Base-by-base conservation (phyloP, 2,329 filamentous ascomycete species). In the Trichoderma sp. region DNA sequence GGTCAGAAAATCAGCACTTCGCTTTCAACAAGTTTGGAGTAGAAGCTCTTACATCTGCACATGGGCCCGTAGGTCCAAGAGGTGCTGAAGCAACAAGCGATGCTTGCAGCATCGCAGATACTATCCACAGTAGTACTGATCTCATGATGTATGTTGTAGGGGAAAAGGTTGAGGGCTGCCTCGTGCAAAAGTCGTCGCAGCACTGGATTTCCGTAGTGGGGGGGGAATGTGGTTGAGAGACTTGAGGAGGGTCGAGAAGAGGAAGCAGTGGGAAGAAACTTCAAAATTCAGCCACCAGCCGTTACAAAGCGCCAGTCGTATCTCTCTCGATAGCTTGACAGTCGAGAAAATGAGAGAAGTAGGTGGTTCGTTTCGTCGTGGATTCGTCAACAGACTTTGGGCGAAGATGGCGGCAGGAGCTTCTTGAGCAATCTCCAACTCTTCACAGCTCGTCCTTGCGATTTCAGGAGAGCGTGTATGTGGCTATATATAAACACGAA, bases 41-140 rank as follows among this genome's bases (percentile, higher is more conserved):
- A 37, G 10, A 33, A 29, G 27, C 4, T 74, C 76, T 73, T 69
- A 80, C 79, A 53, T 76, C 73, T 16, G 78, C 70, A 64, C 79
- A 81, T n/a, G 79, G 79, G 6, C 79, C 79, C 4, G 56, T 73
- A 40, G 79, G 78, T 8, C 77, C 75, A 43, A 78, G 73, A 24
- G 79, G 77, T 29, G 75, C 72, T 16, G 74, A 72, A 27, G 70
- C 62, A 4, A 72, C 70, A 57, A 76, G 37, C 24, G 70, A 27
- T 21, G 53, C 64, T 56, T 72, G 71, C n/a, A 65, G 61, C 19
- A 62, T 58, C 13, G 69, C 33, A 53, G 73, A 64, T 55, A 70
- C 61, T 52, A 57, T 33, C 49, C 62, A 55, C 11, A 69, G 14
- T 31, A 70, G n/a, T 16, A 62, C 29, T 13, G 61, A 58, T 52